phyloP scores from a whole-genome alignment of 1,284 basidiomycete genomes.

The Irpex rosettiformis region DNA sequence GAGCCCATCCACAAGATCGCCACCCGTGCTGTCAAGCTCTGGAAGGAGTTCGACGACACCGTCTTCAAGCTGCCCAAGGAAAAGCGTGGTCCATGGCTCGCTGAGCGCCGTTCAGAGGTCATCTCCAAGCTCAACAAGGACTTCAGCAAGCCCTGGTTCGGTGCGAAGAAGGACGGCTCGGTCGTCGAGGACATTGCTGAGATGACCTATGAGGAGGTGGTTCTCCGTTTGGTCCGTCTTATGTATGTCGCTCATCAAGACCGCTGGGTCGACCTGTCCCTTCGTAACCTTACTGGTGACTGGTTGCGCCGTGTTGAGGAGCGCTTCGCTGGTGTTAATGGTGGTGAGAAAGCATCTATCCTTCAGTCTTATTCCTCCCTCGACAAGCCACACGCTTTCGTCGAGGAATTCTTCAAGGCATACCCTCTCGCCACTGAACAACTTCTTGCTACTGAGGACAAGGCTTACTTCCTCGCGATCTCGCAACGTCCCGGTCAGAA shows the following conservation, averaged over 20 bases:
- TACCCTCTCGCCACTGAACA: slow-evolving; percentile 85
- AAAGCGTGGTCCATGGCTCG: slow-evolving; percentile 88
- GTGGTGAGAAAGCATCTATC: slow-evolving; percentile 75
- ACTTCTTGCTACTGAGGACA: slow-evolving; percentile 92
- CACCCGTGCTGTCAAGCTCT: slow-evolving; percentile 93
- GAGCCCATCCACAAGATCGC: slow-evolving; percentile 99
- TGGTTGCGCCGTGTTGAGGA: slow-evolving; percentile 97
- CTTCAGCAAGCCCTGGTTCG: slow-evolving; percentile 97
- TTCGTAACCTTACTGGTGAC: slow-evolving; percentile 94
- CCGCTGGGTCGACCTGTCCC: slow-evolving; percentile 93
- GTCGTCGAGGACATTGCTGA: slow-evolving; percentile 87
- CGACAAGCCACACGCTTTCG: slow-evolving; percentile 77
- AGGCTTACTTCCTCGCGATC: slow-evolving; percentile 93
- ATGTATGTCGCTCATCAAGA: slow-evolving; percentile 92
- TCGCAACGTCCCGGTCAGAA: slow-evolving; percentile 95
- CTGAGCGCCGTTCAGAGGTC: slow-evolving; percentile 84
- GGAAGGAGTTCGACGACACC: slow-evolving; percentile 97
- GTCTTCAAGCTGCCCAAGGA: slow-evolving; percentile 95
- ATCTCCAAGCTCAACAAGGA: slow-evolving; percentile 93
- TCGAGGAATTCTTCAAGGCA: slow-evolving; percentile 81
- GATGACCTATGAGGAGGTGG: slow-evolving; percentile 99
- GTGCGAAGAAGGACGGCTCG: slow-evolving; percentile 87
- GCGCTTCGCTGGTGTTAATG: slow-evolving; percentile 92
- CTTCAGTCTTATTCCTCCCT: slow-evolving; percentile 88
- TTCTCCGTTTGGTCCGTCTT: slow-evolving; percentile 85